phyloP scores from a whole-genome alignment of 345 rosid species.

The Kernera saxatilis region DNA sequence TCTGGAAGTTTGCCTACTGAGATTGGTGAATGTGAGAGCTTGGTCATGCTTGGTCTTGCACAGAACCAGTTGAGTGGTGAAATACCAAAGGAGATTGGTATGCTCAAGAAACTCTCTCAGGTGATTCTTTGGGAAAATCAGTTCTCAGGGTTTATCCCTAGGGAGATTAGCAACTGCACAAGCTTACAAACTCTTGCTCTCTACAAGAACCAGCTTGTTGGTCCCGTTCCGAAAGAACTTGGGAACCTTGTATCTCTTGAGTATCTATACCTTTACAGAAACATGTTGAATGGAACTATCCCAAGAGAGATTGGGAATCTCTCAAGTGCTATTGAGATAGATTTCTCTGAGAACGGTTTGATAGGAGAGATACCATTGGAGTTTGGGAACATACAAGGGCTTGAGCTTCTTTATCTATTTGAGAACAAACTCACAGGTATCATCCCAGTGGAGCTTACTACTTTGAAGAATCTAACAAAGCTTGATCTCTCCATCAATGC shows the following conservation, averaged over 20 bases:
- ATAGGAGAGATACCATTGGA: conserved; percentile 69
- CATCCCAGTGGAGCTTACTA: conserved; percentile 68
- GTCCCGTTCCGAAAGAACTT: conserved; percentile 60
- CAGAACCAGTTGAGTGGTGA: conserved; percentile 62
- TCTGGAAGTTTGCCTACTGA: conserved; percentile 75
- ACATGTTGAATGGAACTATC: conserved; percentile 59
- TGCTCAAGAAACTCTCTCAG: conserved; percentile 49
- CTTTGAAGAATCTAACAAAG: conserved; percentile 55
- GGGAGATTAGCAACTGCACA: conserved; percentile 69
- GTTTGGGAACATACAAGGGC: conserved; percentile 49
- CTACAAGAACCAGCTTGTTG: conserved; percentile 70
- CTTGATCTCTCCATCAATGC: conserved; percentile 82
- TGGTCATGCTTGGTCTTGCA: conserved; percentile 78
- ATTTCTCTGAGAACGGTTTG: conserved; percentile 75
- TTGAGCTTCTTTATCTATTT: conserved; percentile 71
- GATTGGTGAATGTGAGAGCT: conserved; percentile 59
- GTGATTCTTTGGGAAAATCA: conserved; percentile 71
- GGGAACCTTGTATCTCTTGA: conserved; percentile 43
- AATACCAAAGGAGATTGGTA: conserved; percentile 70
- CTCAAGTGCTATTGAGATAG: conserved; percentile 57
- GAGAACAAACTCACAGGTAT: conserved; percentile 64
- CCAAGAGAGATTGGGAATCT: conserved; percentile 83
- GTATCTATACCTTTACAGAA: conserved; percentile 65
- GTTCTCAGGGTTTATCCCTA: conserved; percentile 65
- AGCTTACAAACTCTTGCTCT: conserved; percentile 59